Conservation (phyloP, 1,284 basidiomycete genomes). For the Phellopilus nigrolimitatus region DNA sequence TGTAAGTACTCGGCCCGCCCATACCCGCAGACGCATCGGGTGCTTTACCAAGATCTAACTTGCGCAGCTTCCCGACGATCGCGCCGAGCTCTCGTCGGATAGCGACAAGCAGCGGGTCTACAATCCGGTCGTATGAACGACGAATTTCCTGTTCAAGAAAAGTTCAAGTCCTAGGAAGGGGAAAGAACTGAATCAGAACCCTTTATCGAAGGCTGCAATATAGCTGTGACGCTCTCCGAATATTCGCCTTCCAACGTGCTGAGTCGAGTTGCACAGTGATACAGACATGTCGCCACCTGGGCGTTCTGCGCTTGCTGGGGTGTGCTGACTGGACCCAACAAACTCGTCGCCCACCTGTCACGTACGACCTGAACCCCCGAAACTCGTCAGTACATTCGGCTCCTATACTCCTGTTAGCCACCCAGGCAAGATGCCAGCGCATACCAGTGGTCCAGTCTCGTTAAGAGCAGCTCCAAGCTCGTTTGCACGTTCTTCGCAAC, state of each 20-base stretch:
- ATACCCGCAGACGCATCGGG: constrained; percentile 56
- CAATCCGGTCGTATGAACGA: constrained; percentile 54
- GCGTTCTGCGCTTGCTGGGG: constrained; percentile 75
- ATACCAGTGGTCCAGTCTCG: constrained; percentile 69
- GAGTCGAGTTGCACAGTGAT: constrained; percentile 72
- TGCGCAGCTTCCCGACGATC: constrained; percentile 78
- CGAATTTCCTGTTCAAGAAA: constrained; percentile 47
- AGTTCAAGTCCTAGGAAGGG: constrained; percentile 2
- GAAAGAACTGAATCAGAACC: constrained; percentile 39
- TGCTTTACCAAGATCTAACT: constrained; percentile 72
- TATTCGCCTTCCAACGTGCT: constrained; percentile 70
- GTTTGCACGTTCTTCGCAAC: constrained; percentile 71
- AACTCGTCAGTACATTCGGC: background rate
- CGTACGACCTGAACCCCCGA: constrained; percentile 49
- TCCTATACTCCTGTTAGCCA: too few species aligned
- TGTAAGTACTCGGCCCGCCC: constrained; percentile 75
- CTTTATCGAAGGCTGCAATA: constrained; percentile 58
- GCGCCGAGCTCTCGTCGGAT: constrained; percentile 76
- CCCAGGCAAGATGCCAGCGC: too few species aligned
- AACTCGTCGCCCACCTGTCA: constrained; percentile 72
- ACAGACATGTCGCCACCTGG: constrained; percentile 71
- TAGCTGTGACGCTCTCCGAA: constrained; percentile 51
- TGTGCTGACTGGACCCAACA: constrained; percentile 75
- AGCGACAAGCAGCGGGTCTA: constrained; percentile 66
- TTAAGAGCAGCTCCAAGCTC: constrained; percentile 62